These are phyloP conservation scores for Dictyostelium discoideum DNA, from an alignment of 78 protist genomes.

Conservation along the genomic window DNA sequence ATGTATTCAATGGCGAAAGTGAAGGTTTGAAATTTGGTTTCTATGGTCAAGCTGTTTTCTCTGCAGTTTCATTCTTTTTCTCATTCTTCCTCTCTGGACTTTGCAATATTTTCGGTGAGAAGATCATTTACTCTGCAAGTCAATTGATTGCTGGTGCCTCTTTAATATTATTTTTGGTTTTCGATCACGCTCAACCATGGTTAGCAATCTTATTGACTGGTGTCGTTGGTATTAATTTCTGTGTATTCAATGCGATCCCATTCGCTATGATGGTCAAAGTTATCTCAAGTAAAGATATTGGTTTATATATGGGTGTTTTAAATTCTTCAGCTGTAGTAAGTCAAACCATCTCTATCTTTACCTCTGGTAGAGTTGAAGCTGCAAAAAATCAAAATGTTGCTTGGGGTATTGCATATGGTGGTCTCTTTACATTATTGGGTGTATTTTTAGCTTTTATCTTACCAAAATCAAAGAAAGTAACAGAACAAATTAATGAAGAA, in stretches of 20 bases:
- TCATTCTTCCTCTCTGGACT: constrained; percentile 28
- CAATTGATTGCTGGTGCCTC: constrained; percentile 52
- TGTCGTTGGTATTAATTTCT: constrained; percentile 47
- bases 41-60: constrained; percentile 51
- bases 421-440: constrained; percentile 17
- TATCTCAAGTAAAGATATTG: constrained; percentile 42
- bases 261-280: constrained; percentile 24
- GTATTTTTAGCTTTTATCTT: neutral
- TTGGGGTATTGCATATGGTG: constrained; percentile 76
- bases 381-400: constrained; percentile 19
- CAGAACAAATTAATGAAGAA: neutral
- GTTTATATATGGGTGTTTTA: constrained; percentile 82
- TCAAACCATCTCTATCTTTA: constrained; percentile 65
- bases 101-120: constrained; percentile 9
- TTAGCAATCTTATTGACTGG: constrained; percentile 38
- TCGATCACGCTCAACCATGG: constrained; percentile 11
- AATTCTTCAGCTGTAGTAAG: constrained; percentile 65
- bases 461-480: constrained; percentile 6
- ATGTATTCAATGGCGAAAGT: constrained; percentile 10
- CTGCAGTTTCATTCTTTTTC: constrained; percentile 38
- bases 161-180: constrained; percentile 24
- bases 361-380: constrained; percentile 40
- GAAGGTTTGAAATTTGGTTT: constrained; percentile 66
- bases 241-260: constrained; percentile 62
- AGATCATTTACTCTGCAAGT: neutral